Evolutionary conservation across 129 eudicot genomes (phyloP), one percentile per base, ranked within the genome.

Genomic region (Daucus carota): DNA sequence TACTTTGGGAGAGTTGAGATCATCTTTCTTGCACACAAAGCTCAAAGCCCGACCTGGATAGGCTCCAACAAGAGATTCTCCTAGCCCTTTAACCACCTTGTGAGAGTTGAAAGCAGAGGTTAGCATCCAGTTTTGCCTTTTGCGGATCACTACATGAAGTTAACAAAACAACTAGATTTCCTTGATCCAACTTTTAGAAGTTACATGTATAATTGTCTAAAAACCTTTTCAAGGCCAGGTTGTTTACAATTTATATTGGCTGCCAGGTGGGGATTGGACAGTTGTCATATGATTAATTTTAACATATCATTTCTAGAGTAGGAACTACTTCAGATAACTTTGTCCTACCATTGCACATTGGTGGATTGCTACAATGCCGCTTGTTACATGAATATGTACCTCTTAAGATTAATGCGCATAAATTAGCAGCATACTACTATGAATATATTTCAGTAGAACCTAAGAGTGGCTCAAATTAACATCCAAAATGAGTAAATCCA

Each of bases 21-120:
- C 78, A 54, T 65, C 85, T 85, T 93, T 93, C 86, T 87, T 90
- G 86, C 86, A 79, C 71, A 87, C 76, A 73, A 90, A 93, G 80
- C 97, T 93, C 87, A 88, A 82, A 71, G 93, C 97, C 70, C 92
- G 93, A 54, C 97, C 94, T 8, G 92, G 92, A 75, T 86, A 88
- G 54, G 93, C 94, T 78, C 97, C 92, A 43, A 88, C 94, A 78
- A 91, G 80, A 47, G 93, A 86, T 84, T 93, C 98, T 72, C 98
- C 98, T 41, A 93, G 97, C 54, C 98, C 98, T 81, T 84, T 93
- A 18, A 93, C 98, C 80, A 93, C 93, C 97, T 93, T 82, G 33
- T 46, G 24, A 77, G 75, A 26, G 16, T 68, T 42, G 31, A 29
- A 70, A 26, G 52, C 42, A 13, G 20, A 46, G 18, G 15, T 46